These are phyloP conservation scores for Selenicereus undatus DNA, from an alignment of 148 eudicot species.

Conservation along the genomic window DNA sequence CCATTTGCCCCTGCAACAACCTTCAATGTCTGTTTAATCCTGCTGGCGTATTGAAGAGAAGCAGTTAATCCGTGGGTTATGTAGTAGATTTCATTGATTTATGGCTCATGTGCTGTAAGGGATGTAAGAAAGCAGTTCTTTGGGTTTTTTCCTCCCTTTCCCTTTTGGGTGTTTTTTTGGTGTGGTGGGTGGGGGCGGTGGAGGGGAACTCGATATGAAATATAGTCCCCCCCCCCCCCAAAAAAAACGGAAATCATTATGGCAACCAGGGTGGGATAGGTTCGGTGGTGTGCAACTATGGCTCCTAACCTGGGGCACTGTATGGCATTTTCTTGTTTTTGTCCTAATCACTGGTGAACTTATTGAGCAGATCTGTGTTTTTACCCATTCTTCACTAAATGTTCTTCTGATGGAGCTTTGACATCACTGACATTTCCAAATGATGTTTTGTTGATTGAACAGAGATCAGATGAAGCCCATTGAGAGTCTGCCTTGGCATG, in stretches of 20 bases:
- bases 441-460: slow-evolving; percentile 26
- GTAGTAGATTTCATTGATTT: background rate
- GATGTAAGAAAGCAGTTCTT: too few species aligned
- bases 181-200: too few species aligned
- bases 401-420: background rate
- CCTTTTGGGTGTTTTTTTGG: too few species aligned
- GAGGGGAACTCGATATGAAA: too few species aligned
- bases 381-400: background rate
- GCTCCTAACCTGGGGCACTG: background rate
- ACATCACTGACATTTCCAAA: slow-evolving; percentile 6
- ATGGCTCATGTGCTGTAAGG: too few species aligned
- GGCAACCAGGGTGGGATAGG: too few species aligned
- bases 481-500: slow-evolving; percentile 68
- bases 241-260: too few species aligned
- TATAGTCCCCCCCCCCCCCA: background rate
- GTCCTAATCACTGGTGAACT: background rate
- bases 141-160: too few species aligned
- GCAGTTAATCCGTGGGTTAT: background rate
- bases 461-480: slow-evolving; percentile 67
- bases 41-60: background rate
- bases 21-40: background rate
- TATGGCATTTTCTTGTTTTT: background rate
- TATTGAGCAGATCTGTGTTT: background rate
- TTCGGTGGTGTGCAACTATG: background rate
- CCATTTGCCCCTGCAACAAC: background rate